Evolutionary conservation across 2,329 filamentous ascomycete species (phyloP).

Genomic region (Chaetomiaceae sp.): DNA sequence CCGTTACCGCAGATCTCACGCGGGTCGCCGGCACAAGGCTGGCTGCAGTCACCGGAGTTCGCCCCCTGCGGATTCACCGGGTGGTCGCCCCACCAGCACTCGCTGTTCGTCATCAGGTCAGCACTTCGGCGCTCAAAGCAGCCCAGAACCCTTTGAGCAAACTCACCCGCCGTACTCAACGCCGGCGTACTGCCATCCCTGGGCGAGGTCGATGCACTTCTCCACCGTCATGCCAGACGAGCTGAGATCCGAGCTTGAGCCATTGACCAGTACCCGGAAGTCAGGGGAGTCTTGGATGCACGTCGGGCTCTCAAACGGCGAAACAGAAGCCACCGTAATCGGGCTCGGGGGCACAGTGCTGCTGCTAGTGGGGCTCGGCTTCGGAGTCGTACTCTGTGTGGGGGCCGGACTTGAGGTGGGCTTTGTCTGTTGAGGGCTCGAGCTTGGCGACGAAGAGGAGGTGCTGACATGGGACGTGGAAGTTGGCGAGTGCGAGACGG

Average conservation of each 20-base stretch:
- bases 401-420: background rate
- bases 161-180: slow-evolving; percentile 1
- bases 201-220: background rate
- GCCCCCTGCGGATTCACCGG: background rate
- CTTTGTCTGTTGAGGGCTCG: background rate
- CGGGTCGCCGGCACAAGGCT: background rate
- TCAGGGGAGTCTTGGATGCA: background rate
- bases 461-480: background rate
- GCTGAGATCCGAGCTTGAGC: background rate
- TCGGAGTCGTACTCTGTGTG: background rate
- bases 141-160: too few relatives aligned
- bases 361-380: background rate
- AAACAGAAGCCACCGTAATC: background rate
- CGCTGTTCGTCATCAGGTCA: background rate
- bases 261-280: background rate
- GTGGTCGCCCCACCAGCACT: slow-evolving; percentile 1
- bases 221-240: background rate
- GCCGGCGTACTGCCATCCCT: slow-evolving; percentile 4
- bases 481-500: background rate
- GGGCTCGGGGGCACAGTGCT: background rate
- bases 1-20: background rate
- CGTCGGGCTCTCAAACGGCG: background rate
- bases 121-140: background rate
- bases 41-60: background rate
- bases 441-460: background rate